Conservation (phyloP, 345 rosid species). For the Moringa oleifera region DNA sequence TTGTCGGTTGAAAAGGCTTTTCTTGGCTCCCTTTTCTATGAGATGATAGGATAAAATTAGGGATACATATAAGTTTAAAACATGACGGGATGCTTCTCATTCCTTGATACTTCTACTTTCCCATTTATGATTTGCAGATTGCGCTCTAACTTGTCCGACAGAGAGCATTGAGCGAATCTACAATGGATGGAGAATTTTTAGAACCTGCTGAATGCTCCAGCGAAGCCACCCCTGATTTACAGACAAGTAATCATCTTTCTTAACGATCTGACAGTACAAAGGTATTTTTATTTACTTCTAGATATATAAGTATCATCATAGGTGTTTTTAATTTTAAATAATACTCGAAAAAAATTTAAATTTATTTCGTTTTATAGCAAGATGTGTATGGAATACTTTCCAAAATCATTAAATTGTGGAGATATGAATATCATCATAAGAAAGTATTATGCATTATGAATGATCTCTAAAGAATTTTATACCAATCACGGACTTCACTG, state of each 20-base stretch:
- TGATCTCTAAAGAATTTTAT: too few relatives aligned
- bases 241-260: constrained; percentile 14
- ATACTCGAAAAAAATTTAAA: too few relatives aligned
- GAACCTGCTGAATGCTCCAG: constrained; percentile 19
- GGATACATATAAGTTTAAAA: too few relatives aligned
- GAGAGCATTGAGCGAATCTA: constrained; percentile 46
- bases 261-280: constrained; percentile 28
- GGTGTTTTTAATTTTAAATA: too few relatives aligned
- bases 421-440: too few relatives aligned
- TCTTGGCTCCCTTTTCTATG: neutral
- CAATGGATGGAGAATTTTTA: constrained; percentile 21
- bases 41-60: neutral
- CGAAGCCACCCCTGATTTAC: constrained; percentile 18
- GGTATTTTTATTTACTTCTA: constrained; percentile 20
- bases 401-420: too few relatives aligned
- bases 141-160: constrained; percentile 86
- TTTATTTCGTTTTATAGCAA: too few relatives aligned
- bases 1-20: neutral
- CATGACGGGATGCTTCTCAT: neutral
- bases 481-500: too few relatives aligned
- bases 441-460: too few relatives aligned
- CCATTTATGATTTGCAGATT: constrained; percentile 42
- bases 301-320: neutral
- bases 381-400: too few relatives aligned
- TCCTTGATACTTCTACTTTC: neutral